Conservation (phyloP, 129 eudicot species). For the Flaveria robusta region DNA sequence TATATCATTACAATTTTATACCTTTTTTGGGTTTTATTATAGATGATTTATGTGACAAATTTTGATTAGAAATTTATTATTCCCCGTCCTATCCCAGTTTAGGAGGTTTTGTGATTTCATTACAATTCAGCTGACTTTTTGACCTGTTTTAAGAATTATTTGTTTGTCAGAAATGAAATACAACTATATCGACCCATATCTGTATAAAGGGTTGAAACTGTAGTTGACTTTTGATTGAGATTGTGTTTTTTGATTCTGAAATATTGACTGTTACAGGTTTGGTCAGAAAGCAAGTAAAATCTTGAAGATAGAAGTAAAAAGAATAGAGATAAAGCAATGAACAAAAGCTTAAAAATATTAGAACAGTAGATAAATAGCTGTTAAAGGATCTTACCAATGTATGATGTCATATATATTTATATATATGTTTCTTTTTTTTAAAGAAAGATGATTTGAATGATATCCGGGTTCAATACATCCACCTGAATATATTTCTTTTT, state of each 20-base stretch:
- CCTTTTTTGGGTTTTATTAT: not conserved
- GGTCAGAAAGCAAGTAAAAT: constrained; percentile 31
- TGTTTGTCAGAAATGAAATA: no score
- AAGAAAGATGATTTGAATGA: constrained; percentile 47
- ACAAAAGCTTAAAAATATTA: constrained; percentile 33
- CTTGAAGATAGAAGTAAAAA: constrained; percentile 38
- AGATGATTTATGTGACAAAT: no score
- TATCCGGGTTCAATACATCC: constrained; percentile 30
- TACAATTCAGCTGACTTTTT: no score
- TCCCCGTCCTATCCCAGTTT: no score
- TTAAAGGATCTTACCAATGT: constrained; percentile 49
- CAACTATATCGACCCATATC: not conserved
- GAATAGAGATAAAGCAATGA: constrained; percentile 26
- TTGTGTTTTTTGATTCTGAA: not conserved
- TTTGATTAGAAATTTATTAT: no score
- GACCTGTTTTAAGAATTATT: not conserved
- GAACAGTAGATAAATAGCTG: constrained; percentile 52
- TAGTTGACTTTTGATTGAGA: not conserved
- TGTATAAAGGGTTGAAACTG: no score
- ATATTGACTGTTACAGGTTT: constrained; percentile 37
- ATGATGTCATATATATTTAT: constrained; percentile 43
- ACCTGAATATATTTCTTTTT: constrained; percentile 17
- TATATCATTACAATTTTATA: not conserved
- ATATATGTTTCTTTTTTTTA: constrained; percentile 26
- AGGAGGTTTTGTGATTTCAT: not conserved